Evolutionary conservation across 495 filamentous ascomycete species (phyloP).

Genomic region (Astrocystis sublimbata): DNA sequence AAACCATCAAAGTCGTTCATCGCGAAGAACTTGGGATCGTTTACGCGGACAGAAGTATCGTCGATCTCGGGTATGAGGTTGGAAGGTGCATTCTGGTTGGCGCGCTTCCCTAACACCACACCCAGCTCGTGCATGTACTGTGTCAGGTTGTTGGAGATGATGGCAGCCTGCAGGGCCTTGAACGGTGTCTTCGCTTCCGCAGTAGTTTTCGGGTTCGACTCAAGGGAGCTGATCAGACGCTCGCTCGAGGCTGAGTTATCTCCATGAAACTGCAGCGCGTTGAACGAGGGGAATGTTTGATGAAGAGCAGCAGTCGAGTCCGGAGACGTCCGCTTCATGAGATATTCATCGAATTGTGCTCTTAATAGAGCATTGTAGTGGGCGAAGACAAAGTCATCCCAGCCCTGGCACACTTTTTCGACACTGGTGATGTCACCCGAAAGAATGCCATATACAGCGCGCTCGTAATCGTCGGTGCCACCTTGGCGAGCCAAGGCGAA

Average conservation of each 20-base stretch:
- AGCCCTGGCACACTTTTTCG: slow-evolving; percentile 71
- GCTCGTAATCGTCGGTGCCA: slow-evolving; percentile 73
- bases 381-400: slow-evolving; percentile 90
- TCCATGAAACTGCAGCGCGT: slow-evolving; percentile 55
- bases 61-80: slow-evolving; percentile 47
- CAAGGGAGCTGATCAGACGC: slow-evolving; percentile 53
- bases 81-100: slow-evolving; percentile 51
- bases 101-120: slow-evolving; percentile 52
- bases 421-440: slow-evolving; percentile 79
- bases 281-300: slow-evolving; percentile 52
- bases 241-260: slow-evolving; percentile 50
- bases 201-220: slow-evolving; percentile 45
- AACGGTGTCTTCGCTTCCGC: slow-evolving; percentile 55
- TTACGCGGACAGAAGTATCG: slow-evolving; percentile 32
- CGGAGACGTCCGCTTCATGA: slow-evolving; percentile 50
- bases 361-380: slow-evolving; percentile 82
- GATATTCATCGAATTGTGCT: slow-evolving; percentile 63
- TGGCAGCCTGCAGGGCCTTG: slow-evolving; percentile 66
- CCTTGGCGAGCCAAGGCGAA: slow-evolving; percentile 68
- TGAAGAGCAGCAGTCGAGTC: slow-evolving; percentile 39
- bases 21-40: slow-evolving; percentile 45
- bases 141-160: slow-evolving; percentile 60
- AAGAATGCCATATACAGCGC: slow-evolving; percentile 85
- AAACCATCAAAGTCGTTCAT: slow-evolving; percentile 58
- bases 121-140: slow-evolving; percentile 61